A percentile compares a stretch with the other conserved stretches of the same genome.
Evolutionary conservation across 352 stramenopile genomes (phyloP).

Genomic region (Saprolegnia parasitica): DNA sequence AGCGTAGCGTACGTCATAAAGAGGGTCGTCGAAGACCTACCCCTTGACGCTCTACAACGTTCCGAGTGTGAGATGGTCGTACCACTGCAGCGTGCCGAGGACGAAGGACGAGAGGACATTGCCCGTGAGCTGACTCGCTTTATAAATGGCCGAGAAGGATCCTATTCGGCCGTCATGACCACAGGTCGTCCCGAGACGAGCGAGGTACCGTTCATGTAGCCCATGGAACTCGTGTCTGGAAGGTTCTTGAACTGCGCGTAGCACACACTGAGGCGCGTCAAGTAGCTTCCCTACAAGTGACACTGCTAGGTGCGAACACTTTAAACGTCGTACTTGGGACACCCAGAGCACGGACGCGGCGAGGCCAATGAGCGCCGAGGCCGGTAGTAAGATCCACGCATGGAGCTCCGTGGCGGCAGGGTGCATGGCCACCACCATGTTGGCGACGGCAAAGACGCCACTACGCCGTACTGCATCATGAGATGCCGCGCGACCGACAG

Average conservation of each 20-base stretch:
- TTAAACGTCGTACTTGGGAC: conserved; percentile 7
- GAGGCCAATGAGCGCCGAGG: conserved; percentile 4
- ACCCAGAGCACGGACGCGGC: conserved; percentile 24
- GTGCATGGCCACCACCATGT: conserved; percentile 7
- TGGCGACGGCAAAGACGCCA: conserved; percentile 22
- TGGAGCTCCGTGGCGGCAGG: background rate
- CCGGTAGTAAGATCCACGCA: background rate
- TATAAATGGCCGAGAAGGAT: conserved; percentile 25
- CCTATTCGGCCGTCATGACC: background rate
- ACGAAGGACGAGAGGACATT: conserved; percentile 24
- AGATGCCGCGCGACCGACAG: background rate
- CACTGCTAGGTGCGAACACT: background rate
- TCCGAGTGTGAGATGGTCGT: background rate
- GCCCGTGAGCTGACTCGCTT: conserved; percentile 16
- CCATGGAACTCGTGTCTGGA: conserved; percentile 22
- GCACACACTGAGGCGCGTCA: conserved; percentile 13
- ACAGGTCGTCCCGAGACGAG: background rate
- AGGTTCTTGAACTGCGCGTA: conserved; percentile 19
- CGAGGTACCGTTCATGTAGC: conserved; percentile 18
- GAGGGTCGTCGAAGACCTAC: conserved; percentile 9
- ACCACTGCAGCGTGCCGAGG: conserved; percentile 15
- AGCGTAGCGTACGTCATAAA: conserved; percentile 11
- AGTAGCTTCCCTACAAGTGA: conserved; percentile 10
- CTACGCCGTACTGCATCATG: background rate
- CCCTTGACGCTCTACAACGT: too few relatives aligned